Evolutionary conservation across 306 rosid species (phyloP), one percentile per base, ranked within the genome.

Genomic region (Echinosophora koreensis): DNA sequence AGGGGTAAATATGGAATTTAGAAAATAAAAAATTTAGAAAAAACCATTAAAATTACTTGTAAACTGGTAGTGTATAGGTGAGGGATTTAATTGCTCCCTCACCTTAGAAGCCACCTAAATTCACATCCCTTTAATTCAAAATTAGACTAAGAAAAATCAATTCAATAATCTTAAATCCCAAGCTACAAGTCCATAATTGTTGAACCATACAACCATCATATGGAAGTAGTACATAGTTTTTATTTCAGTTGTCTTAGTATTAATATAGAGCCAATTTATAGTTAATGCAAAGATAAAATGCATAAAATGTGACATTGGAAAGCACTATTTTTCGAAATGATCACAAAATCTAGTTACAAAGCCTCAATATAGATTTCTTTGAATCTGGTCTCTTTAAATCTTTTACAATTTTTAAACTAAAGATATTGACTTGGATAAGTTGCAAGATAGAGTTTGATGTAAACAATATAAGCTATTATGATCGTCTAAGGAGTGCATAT

Each of bases 111-210:
- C 22, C 22, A 22, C 22, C 22, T n/a, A n/a, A n/a, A n/a, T 55
- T 66, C 66, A 4, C 18, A 65, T 55, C 39, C n/a, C 27, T 56
- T 55, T 6, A 34, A 16, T 30, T 44, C 51, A 77, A 60, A 61
- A 34, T 9, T 10, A 15, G 58, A 44, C 58, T 18, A 38, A 62
- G 8, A 63, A 60, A 62, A 22, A 39, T 14, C 58, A 39, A 32
- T 63, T 79, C 38, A 69, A 32, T 51, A 62, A 18, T 64, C 74
- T 63, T 55, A 28, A 79, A 70, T 51, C 22, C 56, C 13, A 42
- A 56, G 55, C 16, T 41, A 67, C 46, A 49, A 28, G 47, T 35
- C 32, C 13, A 54, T 59, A 71, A 30, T 37, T 39, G 42, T 37
- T 73, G 47, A 46, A 66, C 32, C 75, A 44, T 18, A 65, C 13